Percentiles rank a stretch among this genome's conserved stretches.
Conservation (phyloP, 75 land plant genomes). For the Larix kaempferi region DNA sequence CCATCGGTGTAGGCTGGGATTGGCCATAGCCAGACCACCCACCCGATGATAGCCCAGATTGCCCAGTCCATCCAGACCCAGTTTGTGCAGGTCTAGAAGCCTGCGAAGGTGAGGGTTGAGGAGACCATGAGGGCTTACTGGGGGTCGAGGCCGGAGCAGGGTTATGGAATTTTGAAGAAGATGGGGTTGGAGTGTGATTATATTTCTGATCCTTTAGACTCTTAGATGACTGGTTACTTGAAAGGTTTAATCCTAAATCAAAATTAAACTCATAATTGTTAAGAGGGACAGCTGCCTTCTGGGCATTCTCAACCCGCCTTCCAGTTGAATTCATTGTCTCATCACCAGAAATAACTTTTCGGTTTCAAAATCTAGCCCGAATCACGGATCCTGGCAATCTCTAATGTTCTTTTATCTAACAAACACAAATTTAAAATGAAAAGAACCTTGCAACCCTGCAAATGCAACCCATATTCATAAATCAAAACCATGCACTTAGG, state of each 20-base stretch:
- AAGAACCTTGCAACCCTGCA: no score
- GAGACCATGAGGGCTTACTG: conserved; percentile 62
- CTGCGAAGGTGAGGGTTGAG: conserved; percentile 34
- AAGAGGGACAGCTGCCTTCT: conserved; percentile 40
- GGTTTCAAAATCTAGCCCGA: no score
- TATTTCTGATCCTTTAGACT: conserved; percentile 40
- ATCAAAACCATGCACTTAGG: no score
- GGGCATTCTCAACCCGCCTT: conserved; percentile 12
- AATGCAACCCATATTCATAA: no score
- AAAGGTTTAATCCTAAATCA: conserved; percentile 34
- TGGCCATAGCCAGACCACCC: neutral
- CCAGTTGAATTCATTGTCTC: conserved; percentile 9
- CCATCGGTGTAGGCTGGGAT: conserved; percentile 45
- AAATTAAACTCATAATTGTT: conserved; percentile 55
- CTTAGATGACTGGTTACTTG: conserved; percentile 14
- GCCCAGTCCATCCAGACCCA: conserved; percentile 4
- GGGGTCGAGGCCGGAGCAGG: conserved; percentile 27
- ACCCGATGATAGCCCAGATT: neutral
- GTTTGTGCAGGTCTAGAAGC: conserved; percentile 6
- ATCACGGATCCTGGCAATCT: no score
- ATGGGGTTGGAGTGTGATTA: neutral
- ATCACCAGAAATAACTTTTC: no score
- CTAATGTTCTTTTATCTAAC: no score
- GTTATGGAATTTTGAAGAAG: neutral
- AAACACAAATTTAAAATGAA: no score